Evolutionary conservation across 2,329 filamentous ascomycete genomes (phyloP), one percentile per base, ranked within the genome.

Genomic region (Xylariaceae sp.): DNA sequence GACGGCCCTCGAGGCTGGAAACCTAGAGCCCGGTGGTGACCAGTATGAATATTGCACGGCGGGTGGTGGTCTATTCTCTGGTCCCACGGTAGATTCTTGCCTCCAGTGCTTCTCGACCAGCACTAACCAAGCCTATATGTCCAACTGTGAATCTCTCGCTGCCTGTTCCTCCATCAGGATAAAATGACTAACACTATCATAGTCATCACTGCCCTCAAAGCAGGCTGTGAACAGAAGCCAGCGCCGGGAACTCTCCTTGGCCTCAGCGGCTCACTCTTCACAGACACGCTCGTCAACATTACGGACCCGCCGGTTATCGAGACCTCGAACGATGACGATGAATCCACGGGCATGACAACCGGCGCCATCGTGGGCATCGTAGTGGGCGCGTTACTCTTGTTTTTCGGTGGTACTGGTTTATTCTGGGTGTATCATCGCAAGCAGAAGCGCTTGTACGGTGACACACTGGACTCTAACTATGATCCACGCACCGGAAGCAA

Each of bases 311-410:
- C 73, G 0, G 63, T 60, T 7, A 67, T 70, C 47, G 40, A 61
- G 4, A 67, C 70, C 1, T 47, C 66, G 0, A 61, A 67, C 1
- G 60, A 66, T 2, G 51, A 60, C 4, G 57, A 62, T 0, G 67
- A 68, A 1, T 68, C 60, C 0, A 67, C 63, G 3, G 64, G 64
- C 9, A 75, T 84, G 65, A 75, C 77, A 0, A 75, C 76, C 0
- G 77, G 79, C 2, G 78, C 79, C n/a, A 80, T 84, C 16, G 78
- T 79, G 0, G 82, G 82, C 18, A 84, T 86, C 44, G 75, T 74
- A 0, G 67, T 83, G 0, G 81, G 79, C 12, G 76, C 74, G 6
- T 72, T 72, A 0, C 69, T 81, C 0, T 64, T 78, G 1, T 66
- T 84, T 2, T 32, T 80, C 5, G 73, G 77, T 0, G 75, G 73